Percentiles rank a stretch among this genome's conserved stretches.
Evolutionary conservation across 371 early-diverging fungal species (phyloP).

Genomic region (Circinella umbellata): DNA sequence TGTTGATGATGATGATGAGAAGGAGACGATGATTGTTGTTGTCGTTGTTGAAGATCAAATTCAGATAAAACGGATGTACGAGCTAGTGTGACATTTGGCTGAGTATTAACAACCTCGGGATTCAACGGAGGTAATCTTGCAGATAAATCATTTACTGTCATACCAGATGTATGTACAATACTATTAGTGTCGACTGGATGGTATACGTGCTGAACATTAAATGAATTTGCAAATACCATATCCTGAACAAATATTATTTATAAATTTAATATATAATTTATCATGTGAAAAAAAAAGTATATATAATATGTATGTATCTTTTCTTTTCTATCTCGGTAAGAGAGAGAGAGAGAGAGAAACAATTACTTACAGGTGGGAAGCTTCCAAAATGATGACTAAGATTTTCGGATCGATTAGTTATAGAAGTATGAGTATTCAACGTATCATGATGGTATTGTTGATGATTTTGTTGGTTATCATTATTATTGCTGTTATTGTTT

Average conservation of each 20-base stretch:
- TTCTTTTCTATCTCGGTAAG: neutral
- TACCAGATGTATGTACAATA: neutral
- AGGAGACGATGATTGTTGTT: neutral
- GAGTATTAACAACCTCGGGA: slow-evolving; percentile 7
- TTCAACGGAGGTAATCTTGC: slow-evolving; percentile 7
- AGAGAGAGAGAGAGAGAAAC: too few relatives aligned
- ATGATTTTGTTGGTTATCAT: neutral
- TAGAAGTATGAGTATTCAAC: neutral
- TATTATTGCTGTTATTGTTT: slow-evolving; percentile 7
- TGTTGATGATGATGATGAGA: neutral
- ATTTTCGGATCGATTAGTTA: neutral
- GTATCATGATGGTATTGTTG: slow-evolving; percentile 5
- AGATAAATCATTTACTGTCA: slow-evolving; percentile 7
- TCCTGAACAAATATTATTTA: neutral
- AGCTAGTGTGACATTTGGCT: slow-evolving; percentile 4
- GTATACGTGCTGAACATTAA: slow-evolving; percentile 14
- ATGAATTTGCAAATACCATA: slow-evolving; percentile 2
- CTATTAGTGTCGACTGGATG: neutral
- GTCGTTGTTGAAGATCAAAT: slow-evolving; percentile 1
- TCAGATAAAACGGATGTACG: neutral
- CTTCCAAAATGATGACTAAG: slow-evolving; percentile 11
- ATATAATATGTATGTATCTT: neutral
- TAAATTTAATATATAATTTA: neutral
- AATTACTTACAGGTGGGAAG: slow-evolving; percentile 1
- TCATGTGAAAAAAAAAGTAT: too few relatives aligned